Percentiles rank a stretch among this genome's conserved stretches.
phyloP scores from a whole-genome alignment of 1,284 basidiomycete species.

The Ustilago shanxiensis region DNA sequence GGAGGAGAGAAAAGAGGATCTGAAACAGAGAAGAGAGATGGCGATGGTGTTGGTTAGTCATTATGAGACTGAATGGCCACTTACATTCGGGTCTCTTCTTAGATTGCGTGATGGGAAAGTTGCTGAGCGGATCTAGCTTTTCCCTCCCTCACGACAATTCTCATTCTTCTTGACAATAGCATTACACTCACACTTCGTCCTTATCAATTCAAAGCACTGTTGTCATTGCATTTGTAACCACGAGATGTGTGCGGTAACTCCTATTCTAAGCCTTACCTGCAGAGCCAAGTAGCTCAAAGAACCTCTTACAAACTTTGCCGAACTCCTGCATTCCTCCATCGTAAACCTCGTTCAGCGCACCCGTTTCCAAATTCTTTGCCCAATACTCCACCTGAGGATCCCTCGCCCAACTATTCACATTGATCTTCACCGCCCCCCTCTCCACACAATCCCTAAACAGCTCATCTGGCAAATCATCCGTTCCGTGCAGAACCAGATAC shows the following conservation, averaged over 20 bases:
- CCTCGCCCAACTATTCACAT: slow-evolving; percentile 54
- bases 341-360: slow-evolving; percentile 46
- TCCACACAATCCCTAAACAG: slow-evolving; percentile 43
- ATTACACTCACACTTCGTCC: no score
- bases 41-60: slow-evolving; percentile 66
- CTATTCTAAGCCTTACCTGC: slow-evolving; percentile 29
- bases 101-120: slow-evolving; percentile 54
- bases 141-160: no score
- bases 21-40: slow-evolving; percentile 25
- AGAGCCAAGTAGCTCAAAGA: slow-evolving; percentile 41
- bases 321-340: slow-evolving; percentile 43
- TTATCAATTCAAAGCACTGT: no score
- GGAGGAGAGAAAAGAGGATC: slow-evolving; percentile 22
- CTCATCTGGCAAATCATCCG: slow-evolving; percentile 43
- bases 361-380: slow-evolving; percentile 20
- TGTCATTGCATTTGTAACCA: no score
- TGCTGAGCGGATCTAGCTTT: slow-evolving; percentile 39
- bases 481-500: slow-evolving; percentile 50
- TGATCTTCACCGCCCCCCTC: slow-evolving; percentile 45
- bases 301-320: slow-evolving; percentile 23
- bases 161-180: no score
- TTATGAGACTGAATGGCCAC: slow-evolving; percentile 67
- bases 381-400: slow-evolving; percentile 51
- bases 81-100: slow-evolving; percentile 51
- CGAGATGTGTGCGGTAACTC: no score